Evolutionary conservation across 805 yeast species (phyloP).

Genomic region (Teunomyces barrocoloradensis): DNA sequence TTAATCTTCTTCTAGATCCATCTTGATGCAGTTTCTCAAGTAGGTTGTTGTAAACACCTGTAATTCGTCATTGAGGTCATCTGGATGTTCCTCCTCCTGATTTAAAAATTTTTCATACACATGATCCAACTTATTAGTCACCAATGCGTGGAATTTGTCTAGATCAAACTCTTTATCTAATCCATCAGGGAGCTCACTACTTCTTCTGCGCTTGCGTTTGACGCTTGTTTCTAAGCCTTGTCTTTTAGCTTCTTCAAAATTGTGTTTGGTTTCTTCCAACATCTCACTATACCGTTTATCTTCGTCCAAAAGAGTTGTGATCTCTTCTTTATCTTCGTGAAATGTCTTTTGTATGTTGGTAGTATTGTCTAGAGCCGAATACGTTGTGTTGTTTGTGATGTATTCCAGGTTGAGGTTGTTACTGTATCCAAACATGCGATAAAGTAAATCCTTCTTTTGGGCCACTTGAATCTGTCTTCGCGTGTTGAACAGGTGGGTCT

Average conservation of each 20-base stretch:
- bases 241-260: constrained; percentile 13
- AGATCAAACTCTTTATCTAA: constrained; percentile 14
- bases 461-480: constrained; percentile 39
- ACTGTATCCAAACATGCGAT: constrained; percentile 36
- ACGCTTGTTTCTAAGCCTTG: constrained; percentile 3
- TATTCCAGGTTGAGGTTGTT: constrained; percentile 39
- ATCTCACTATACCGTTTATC: constrained; percentile 27
- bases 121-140: constrained; percentile 18
- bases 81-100: constrained; percentile 8
- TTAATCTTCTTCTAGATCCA: constrained; percentile 12
- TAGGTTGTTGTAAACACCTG: constrained; percentile 24
- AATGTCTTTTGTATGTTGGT: constrained; percentile 37
- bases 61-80: constrained; percentile 20
- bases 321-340: constrained; percentile 43
- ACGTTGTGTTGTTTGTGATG: constrained; percentile 40
- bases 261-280: constrained; percentile 23
- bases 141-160: constrained; percentile 23
- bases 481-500: constrained; percentile 30
- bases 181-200: background rate
- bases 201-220: constrained; percentile 6
- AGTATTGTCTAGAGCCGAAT: constrained; percentile 36
- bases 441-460: constrained; percentile 40
- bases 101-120: constrained; percentile 12
- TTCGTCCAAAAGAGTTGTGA: constrained; percentile 28
- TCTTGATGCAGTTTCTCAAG: constrained; percentile 29